Evolutionary conservation across 106 monocot species (phyloP).

Genomic region (Alisma plantagoaquatica): DNA sequence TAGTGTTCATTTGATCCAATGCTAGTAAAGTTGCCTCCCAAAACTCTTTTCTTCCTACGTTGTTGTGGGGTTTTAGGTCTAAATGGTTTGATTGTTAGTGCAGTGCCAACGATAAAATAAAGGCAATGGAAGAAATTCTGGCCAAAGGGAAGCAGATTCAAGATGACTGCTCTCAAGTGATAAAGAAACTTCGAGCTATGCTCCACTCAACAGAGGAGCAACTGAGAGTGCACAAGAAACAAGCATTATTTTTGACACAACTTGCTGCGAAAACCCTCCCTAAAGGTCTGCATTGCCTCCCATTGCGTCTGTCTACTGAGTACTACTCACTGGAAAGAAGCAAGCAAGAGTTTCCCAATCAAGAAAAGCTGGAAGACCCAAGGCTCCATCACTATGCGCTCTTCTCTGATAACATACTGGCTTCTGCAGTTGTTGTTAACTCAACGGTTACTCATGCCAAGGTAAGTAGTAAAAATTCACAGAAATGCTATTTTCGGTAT

Average conservation of each 20-base stretch:
- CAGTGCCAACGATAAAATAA: slow-evolving; percentile 42
- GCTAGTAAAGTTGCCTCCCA: too few species aligned
- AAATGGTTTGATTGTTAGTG: too few species aligned
- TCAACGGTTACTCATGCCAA: slow-evolving; percentile 72
- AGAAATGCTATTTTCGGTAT: neutral
- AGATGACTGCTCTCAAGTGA: slow-evolving; percentile 32
- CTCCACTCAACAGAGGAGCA: slow-evolving; percentile 46
- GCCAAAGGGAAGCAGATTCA: slow-evolving; percentile 51
- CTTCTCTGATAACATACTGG: slow-evolving; percentile 72
- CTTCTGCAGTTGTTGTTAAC: slow-evolving; percentile 69
- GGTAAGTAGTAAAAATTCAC: slow-evolving; percentile 20
- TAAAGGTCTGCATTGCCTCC: slow-evolving; percentile 75
- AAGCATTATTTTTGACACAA: slow-evolving; percentile 42
- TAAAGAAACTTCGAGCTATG: slow-evolving; percentile 43
- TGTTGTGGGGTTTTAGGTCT: too few species aligned
- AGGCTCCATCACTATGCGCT: slow-evolving; percentile 65
- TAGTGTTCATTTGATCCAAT: neutral
- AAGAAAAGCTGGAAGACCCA: slow-evolving; percentile 56
- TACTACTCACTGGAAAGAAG: slow-evolving; percentile 32
- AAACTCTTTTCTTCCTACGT: neutral
- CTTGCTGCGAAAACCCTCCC: slow-evolving; percentile 71
- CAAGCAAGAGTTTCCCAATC: slow-evolving; percentile 28
- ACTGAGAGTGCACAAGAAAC: slow-evolving; percentile 33
- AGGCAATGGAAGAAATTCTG: slow-evolving; percentile 53
- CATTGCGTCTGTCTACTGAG: slow-evolving; percentile 56